Evolutionary conservation across 371 early-diverging fungal genomes (phyloP).

Genomic region (Dentiscutata heterogama): DNA sequence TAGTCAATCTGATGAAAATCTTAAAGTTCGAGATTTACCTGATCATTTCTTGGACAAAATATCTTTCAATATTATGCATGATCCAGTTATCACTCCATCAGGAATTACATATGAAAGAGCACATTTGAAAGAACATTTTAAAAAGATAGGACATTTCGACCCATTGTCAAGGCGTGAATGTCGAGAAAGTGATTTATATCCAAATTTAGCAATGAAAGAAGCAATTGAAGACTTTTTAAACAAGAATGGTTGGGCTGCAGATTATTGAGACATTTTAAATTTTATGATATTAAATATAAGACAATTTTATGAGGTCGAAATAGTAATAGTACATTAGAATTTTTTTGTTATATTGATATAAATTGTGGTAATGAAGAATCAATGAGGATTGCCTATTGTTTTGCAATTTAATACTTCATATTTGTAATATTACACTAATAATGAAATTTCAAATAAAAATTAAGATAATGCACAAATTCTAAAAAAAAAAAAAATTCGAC

Average conservation of each 20-base stretch:
- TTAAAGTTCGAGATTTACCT: slow-evolving; percentile 54
- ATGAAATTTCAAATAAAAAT: no score
- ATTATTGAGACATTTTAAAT: slow-evolving; percentile 24
- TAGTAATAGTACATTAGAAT: no score
- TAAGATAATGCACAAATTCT: no score
- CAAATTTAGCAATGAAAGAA: slow-evolving; percentile 59
- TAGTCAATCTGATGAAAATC: slow-evolving; percentile 53
- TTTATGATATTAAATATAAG: not conserved
- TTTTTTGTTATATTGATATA: no score
- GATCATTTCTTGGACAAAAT: slow-evolving; percentile 59
- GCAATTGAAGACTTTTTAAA: slow-evolving; percentile 47
- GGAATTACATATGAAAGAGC: slow-evolving; percentile 59
- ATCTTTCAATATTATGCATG: slow-evolving; percentile 49
- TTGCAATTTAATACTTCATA: no score
- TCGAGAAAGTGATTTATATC: slow-evolving; percentile 56
- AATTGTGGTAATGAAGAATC: no score
- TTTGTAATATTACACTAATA: no score
- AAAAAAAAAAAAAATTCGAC: no score
- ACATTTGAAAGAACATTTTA: slow-evolving; percentile 61
- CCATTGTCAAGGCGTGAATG: slow-evolving; percentile 59
- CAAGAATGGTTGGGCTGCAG: slow-evolving; percentile 49
- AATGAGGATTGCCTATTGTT: no score
- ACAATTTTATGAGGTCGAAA: no score
- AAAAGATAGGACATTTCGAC: slow-evolving; percentile 64
- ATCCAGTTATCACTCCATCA: slow-evolving; percentile 64